Evolutionary conservation across 1,284 basidiomycete species (phyloP).

Genomic region (Cryptococcus sp.): DNA sequence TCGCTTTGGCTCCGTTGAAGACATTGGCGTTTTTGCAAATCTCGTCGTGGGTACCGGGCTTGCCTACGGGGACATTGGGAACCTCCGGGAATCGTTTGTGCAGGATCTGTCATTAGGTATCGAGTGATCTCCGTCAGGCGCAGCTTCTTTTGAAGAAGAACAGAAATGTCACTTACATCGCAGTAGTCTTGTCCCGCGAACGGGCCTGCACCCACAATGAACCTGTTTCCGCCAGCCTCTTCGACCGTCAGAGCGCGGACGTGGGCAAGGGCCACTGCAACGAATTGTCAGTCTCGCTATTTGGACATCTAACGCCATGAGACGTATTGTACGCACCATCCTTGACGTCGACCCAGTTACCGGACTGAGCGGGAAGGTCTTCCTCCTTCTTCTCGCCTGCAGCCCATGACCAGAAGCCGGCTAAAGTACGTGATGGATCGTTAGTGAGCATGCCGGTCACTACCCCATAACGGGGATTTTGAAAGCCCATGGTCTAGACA

Average conservation of each 20-base stretch:
- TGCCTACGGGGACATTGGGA: slow-evolving; percentile 40
- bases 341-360: slow-evolving; percentile 64
- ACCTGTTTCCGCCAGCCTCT: slow-evolving; percentile 64
- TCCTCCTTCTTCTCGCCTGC: slow-evolving; percentile 51
- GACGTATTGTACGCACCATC: slow-evolving; percentile 24
- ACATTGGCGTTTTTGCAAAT: slow-evolving; percentile 25
- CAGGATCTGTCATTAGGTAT: slow-evolving; percentile 21
- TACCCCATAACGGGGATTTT: not conserved
- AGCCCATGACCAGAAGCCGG: slow-evolving; percentile 50
- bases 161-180: slow-evolving; percentile 23
- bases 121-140: not conserved
- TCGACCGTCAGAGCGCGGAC: slow-evolving; percentile 59
- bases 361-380: slow-evolving; percentile 42
- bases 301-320: not conserved
- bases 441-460: not conserved
- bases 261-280: slow-evolving; percentile 60
- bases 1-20: slow-evolving; percentile 38
- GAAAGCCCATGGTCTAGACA: slow-evolving; percentile 10
- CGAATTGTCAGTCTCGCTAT: not conserved
- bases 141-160: not conserved
- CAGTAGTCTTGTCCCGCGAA: slow-evolving; percentile 39
- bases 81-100: slow-evolving; percentile 36
- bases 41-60: slow-evolving; percentile 24
- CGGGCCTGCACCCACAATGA: slow-evolving; percentile 57
- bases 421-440: slow-evolving; percentile 24